Percentiles rank a stretch among this genome's conserved stretches.
phyloP scores from a whole-genome alignment of 148 eudicot species.

The Fagopyrum homotropicum region DNA sequence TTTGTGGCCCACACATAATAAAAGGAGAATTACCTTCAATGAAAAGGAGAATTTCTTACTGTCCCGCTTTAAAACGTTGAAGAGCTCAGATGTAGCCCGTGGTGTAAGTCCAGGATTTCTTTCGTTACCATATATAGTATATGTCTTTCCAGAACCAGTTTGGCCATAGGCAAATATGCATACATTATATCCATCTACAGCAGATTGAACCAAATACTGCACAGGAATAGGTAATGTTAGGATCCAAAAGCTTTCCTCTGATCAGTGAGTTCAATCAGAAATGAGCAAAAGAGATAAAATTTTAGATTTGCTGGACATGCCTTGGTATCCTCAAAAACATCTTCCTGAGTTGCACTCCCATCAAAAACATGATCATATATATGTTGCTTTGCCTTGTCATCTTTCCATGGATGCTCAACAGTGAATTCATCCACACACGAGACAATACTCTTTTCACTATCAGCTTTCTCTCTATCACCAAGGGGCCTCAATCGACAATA shows the following conservation, averaged over 20 bases:
- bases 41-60: slow-evolving; percentile 70
- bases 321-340: slow-evolving; percentile 95
- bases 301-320: slow-evolving; percentile 27
- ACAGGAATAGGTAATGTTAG: background rate
- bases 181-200: slow-evolving; percentile 92
- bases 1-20: background rate
- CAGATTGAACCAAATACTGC: slow-evolving; percentile 98
- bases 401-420: slow-evolving; percentile 91
- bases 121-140: slow-evolving; percentile 81
- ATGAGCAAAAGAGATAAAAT: background rate
- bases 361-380: slow-evolving; percentile 91
- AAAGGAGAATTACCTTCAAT: slow-evolving; percentile 56
- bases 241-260: background rate
- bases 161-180: slow-evolving; percentile 99
- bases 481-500: slow-evolving; percentile 87
- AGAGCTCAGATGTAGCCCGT: slow-evolving; percentile 78
- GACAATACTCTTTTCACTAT: slow-evolving; percentile 50
- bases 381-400: slow-evolving; percentile 81
- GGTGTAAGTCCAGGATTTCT: slow-evolving; percentile 91
- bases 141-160: slow-evolving; percentile 99
- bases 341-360: slow-evolving; percentile 75
- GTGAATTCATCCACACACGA: slow-evolving; percentile 78
- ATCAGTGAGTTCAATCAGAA: background rate
- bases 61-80: slow-evolving; percentile 73
- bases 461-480: slow-evolving; percentile 63